These are phyloP conservation scores for Xerophyta viscosa DNA, from an alignment of 106 monocot genomes.

Conservation along the genomic window DNA sequence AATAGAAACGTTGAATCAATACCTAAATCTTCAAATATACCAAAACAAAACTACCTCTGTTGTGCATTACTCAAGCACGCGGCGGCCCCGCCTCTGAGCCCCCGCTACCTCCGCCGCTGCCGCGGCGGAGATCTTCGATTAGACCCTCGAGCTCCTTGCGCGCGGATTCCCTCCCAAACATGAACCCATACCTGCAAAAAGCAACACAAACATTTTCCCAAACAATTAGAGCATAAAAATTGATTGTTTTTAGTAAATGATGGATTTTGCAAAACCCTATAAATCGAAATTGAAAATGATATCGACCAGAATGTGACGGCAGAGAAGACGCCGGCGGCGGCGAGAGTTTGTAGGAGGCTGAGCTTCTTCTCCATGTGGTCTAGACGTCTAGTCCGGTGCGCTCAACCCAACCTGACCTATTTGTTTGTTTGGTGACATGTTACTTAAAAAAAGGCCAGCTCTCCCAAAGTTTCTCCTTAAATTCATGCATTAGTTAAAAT, in stretches of 20 bases:
- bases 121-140: conserved; percentile 63
- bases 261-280: not conserved
- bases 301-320: conserved; percentile 80
- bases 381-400: no score
- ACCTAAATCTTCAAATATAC: no score
- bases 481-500: no score
- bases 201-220: not conserved
- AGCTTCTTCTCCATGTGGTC: conserved; percentile 59
- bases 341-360: conserved; percentile 60
- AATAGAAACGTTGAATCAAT: no score
- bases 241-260: not conserved
- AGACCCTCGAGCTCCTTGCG: conserved; percentile 69
- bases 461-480: no score
- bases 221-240: not conserved
- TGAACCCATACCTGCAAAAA: conserved; percentile 80
- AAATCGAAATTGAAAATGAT: not conserved
- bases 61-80: no score
- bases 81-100: no score
- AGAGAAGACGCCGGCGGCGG: conserved; percentile 80
- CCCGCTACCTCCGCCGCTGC: conserved; percentile 4
- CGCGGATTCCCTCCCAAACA: conserved; percentile 96
- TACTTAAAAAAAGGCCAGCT: not conserved
- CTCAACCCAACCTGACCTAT: no score
- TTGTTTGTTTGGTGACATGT: no score
- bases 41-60: no score